Evolutionary conservation across 2,329 filamentous ascomycete species (phyloP), one percentile per base, ranked within the genome.

Genomic region (Penicillium sclerotigenum): DNA sequence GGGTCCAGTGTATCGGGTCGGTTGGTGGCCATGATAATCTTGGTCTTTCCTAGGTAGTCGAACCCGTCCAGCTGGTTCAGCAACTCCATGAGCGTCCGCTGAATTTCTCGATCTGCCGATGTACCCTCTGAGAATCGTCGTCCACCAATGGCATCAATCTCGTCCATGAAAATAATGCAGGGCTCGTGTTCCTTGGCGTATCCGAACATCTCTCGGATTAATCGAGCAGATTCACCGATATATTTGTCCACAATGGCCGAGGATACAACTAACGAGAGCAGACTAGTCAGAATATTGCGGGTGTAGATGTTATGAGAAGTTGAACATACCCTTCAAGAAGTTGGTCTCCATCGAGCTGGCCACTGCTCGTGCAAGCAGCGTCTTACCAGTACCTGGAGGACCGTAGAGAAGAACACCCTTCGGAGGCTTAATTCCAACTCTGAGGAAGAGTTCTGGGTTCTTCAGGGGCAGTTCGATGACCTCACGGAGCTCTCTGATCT

Each of bases 161-260:
- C 94, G 81, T 99, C 95, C 94, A 99, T 99, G 84, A 99, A 99
- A 78, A 99, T 99, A 76, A 99, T 99, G 76, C 94, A 99, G 37
- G 94, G 94, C 77, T 99, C 94, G 75, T 99, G 94, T 75, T 99
- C 95, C 78, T 97, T 97, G 69, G 95, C 94, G 71, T 99, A 99
- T 56, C 94, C 95, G 71, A 99, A 99, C 95, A 99, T 99, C 77
- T 99, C 94, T 74, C 94, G 87, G 70, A 99, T 99, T 64, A 99
- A 81, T 64, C 95, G 88, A 36, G 94, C 94, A 11, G 94, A 99
- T 79, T 99, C 94, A 75, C 94, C 94, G 63, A 99, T 99, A 73
- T 99, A 99, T 77, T 99, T 99, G 82, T 99, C 95, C 61, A 99
- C 94, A 70, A 99, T 99, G 28, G 94, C 95, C 41, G 94, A 99